Base-by-base conservation (phyloP, 2,329 filamentous ascomycete species). In the Rhinocladiella mackenziei region DNA sequence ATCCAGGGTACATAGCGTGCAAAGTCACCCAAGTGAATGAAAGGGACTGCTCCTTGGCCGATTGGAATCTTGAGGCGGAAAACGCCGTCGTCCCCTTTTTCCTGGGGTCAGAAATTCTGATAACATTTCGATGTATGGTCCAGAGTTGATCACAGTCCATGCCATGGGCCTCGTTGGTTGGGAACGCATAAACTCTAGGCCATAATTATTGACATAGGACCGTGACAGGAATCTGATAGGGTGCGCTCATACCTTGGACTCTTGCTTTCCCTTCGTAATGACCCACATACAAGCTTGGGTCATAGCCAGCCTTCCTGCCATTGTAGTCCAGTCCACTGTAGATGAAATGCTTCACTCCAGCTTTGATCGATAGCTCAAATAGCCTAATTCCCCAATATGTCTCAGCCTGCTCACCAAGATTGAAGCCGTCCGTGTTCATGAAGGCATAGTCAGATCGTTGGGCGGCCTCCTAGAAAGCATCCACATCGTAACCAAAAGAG, bases 371-470 rank as follows among this genome's bases (percentile, higher is more conserved):
- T 1, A 67, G 38, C 45, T 67, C 62, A 39, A 64, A 66, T 3
- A 52, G 39, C n/a, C 63, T 57, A 3, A 65, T 61, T 1, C 56
- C 60, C 58, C 59, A 77, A 54, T 65, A 76, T 1, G 66, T 67
- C 56, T 77, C 73, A 0, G 63, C 63, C 53, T 75, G 75, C 57
- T 76, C 73, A 22, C 74, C 74, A 14, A 62, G 59, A 43, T 72
- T 74, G 55, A 75, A 76, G 14, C 72, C 71, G 48, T 77, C 74
- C 30, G 74, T 70, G 53, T 77, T 77, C 34, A 77, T 61, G 50
- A 72, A 77, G 4, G 72, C 72, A 11, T 67, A 69, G 51, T 68
- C 64, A 28, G 66, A 68, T 3, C 66, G 70, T 9, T 55, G 52
- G 53, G 74, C 71, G 0, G 67, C 71, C 0, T 60, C 55, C 11